Evolutionary conservation across 2,329 filamentous ascomycete species (phyloP), one percentile per base, ranked within the genome.

Genomic region (Scopulariopsis brevicaulis): DNA sequence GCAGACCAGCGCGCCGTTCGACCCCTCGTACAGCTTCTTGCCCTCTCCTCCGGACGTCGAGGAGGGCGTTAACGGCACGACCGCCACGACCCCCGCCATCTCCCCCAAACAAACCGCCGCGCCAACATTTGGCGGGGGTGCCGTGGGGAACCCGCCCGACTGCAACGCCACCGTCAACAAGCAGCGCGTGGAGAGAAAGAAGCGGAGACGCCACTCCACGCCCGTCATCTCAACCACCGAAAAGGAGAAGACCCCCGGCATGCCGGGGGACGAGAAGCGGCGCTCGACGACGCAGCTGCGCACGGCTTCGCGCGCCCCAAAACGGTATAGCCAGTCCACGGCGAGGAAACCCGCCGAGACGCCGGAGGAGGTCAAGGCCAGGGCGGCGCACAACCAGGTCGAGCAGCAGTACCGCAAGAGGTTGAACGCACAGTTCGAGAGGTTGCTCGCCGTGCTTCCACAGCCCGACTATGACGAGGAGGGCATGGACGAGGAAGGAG

Each of bases 371-470:
- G 64, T 65, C 50, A 63, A 65, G 54, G 66, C 64, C 1, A 63
- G 67, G 15, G 67, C 65, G 56, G 66, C 66, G 52, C 74, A 77
- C 62, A 77, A 77, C 64, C 71, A 75, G 55, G 74, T 77, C 10
- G 74, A 77, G 66, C 75, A 76, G 63, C 73, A 77, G 63, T 77
- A 77, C 65, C 73, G 74, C 40, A 75, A 76, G 65, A 67, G 74
- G 25, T 71, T 77, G 37, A 77, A 77, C 60, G 66, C 68, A 2
- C 73, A 77, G 64, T 77, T 76, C 59, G 73, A 75, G 63, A 67
- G 67, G 51, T 70, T 77, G 14, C 67, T 77, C 1, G 67, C 69
- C 43, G 70, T 72, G 0, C 67, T 77, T 1, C 74, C 74, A 1
- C 63, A 70, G 58, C 46, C 62, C 34, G 64, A 64, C 51, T 53